Base-by-base conservation (phyloP, 495 filamentous ascomycete genomes). In the Hyphodiscus hymeniophilus region DNA sequence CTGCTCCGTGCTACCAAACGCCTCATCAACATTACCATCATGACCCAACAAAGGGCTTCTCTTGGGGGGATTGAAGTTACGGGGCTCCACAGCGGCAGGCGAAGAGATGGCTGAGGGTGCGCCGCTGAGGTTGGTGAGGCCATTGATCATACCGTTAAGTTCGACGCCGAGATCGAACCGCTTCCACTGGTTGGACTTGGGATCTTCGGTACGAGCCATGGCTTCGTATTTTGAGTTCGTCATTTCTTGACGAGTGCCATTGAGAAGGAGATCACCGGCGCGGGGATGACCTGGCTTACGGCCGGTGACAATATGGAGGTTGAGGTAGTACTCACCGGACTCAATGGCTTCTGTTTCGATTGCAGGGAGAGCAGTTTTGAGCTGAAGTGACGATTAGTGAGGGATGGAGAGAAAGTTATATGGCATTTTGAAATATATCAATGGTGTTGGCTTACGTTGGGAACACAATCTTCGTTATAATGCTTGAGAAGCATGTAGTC, bases 261-360 rank as follows among this genome's bases (percentile, higher is more conserved):
- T 40, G 11, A 21, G 5, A 16, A 61, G 55, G 8, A 58, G 22
- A 31, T 61, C 58, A 22, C 58, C 58, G 22, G 50, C 23, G 18
- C 58, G 45, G 21, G 55, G 55, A 1, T 12, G 1, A 7, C 22
- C 30, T 3, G 58, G 58, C 30, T 61, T 61, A 0, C 52, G 48
- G 8, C 42, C 55, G 3, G 58, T 59, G 3, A 61, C 54, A 21
- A 61, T 51, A 44, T 61, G 55, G 12, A 61, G 47, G 31, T 61
- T 61, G 10, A 58, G 15, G 33, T 47, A 48, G 18, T 40, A 58
- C 3, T 10, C 23, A 15, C 58, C 58, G 5, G 28, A 45, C 30
- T 51, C 49, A 13, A 61, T 35, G 7, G 34, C 52, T 2, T 26
- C 28, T 5, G 40, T 16, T 26, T 58, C 52, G 22, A 56, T 39